These are phyloP conservation scores for Adiantum capillusveneris DNA, from an alignment of 75 land plant species.

Conservation along the genomic window DNA sequence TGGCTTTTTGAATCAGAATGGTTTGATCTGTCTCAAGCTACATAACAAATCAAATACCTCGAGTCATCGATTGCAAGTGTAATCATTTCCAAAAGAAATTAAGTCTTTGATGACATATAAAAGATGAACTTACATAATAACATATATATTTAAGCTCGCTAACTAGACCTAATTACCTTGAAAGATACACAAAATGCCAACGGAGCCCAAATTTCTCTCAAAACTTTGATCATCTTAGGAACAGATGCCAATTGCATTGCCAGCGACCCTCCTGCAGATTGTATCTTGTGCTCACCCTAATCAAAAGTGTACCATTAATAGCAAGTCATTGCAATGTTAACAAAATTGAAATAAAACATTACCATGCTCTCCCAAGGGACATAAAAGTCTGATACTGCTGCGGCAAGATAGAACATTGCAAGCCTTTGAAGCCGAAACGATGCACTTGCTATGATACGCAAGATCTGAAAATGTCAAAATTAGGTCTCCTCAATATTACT, in stretches of 20 bases:
- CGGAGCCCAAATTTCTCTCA: slow-evolving; percentile 82
- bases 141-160: too few species aligned
- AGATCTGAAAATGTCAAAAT: slow-evolving; percentile 35
- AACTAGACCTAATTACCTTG: slow-evolving; percentile 43
- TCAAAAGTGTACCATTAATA: background rate
- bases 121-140: too few species aligned
- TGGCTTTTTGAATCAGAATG: slow-evolving; percentile 76
- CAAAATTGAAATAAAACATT: too few species aligned
- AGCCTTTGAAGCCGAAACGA: slow-evolving; percentile 34
- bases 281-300: slow-evolving; percentile 87
- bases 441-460: slow-evolving; percentile 51
- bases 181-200: slow-evolving; percentile 78
- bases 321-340: too few species aligned
- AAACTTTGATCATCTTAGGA: slow-evolving; percentile 80
- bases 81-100: too few species aligned
- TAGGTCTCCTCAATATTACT: too few species aligned
- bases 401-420: slow-evolving; percentile 93
- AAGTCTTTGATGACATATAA: too few species aligned
- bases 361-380: slow-evolving; percentile 97
- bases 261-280: slow-evolving; percentile 71
- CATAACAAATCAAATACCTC: too few species aligned
- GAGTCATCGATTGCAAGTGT: too few species aligned
- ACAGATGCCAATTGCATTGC: slow-evolving; percentile 77
- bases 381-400: slow-evolving; percentile 95
- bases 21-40: slow-evolving; percentile 79